phyloP scores from a whole-genome alignment of 1,284 basidiomycete species.

The Schizophyllum amplum region DNA sequence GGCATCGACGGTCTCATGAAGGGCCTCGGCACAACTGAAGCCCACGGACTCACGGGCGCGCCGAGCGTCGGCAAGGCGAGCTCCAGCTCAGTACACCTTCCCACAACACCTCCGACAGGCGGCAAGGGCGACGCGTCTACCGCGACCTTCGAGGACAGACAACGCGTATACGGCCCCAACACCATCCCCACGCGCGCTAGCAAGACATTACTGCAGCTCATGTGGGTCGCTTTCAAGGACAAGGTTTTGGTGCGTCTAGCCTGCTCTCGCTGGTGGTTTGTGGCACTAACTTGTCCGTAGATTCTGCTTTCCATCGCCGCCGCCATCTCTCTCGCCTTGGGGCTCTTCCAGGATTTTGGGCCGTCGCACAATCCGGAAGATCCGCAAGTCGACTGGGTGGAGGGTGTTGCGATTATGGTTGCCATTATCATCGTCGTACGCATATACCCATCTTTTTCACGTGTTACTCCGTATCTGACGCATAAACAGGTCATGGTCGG shows the following conservation, averaged over 20 bases:
- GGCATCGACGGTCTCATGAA: slow-evolving; percentile 63
- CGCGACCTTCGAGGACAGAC: slow-evolving; percentile 58
- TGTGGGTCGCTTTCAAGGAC: slow-evolving; percentile 94
- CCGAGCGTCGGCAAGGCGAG: slow-evolving; percentile 13
- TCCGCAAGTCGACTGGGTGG: slow-evolving; percentile 90
- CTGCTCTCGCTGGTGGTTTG: slow-evolving; percentile 9
- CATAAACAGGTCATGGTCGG: slow-evolving; percentile 67
- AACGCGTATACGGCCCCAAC: slow-evolving; percentile 79
- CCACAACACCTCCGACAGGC: slow-evolving; percentile 13
- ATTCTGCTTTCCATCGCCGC: slow-evolving; percentile 89
- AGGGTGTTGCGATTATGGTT: slow-evolving; percentile 94
- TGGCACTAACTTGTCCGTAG: slow-evolving; percentile 27
- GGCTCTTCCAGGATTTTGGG: slow-evolving; percentile 91
- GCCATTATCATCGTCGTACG: slow-evolving; percentile 79
- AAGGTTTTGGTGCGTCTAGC: slow-evolving; percentile 72
- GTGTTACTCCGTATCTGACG: slow-evolving; percentile 1
- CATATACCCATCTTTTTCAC: slow-evolving; percentile 9
- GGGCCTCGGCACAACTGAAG: slow-evolving; percentile 67
- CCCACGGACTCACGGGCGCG: slow-evolving; percentile 41
- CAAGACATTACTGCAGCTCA: slow-evolving; percentile 78
- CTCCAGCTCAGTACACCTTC: slow-evolving; percentile 25
- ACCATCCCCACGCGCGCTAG: slow-evolving; percentile 69
- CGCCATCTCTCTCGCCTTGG: slow-evolving; percentile 87
- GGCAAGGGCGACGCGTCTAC: slow-evolving; percentile 30
- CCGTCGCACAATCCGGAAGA: slow-evolving; percentile 48